Evolutionary conservation across 306 rosid genomes (phyloP), one percentile per base, ranked within the genome.

Genomic region (Glycine latifolia): DNA sequence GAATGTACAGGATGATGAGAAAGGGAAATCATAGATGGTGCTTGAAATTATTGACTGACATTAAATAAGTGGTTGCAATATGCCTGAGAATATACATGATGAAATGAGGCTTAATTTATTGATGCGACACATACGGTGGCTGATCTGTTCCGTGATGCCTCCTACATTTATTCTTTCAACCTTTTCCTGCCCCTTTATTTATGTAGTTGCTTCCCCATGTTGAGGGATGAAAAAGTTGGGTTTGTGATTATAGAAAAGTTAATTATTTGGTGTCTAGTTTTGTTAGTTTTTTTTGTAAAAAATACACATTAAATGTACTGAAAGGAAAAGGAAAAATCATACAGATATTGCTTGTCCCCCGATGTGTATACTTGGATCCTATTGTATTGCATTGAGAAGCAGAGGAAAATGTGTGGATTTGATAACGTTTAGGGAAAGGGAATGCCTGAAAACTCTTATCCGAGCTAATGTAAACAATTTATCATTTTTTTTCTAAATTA

Each of bases 1-100:
- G 84, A 10, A 76, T 83, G 81, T 67, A 10, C 86, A 91, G 92
- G 91, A 91, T 76, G 92, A 89, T 71, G 87, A 89, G 81, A 78
- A 82, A 75, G 83, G 68, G 47, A 85, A 87, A 55, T 55, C 73
- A 49, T 81, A 84, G 77, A 77, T 47, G 73, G 58, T 75, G 83
- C 56, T 75, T 63, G 82, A 60, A 67, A 67, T 17, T 76, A 68
- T 59, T 80, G 73, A 67, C 15, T 77, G 61, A 71, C 81, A 59
- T 87, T 43, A 31, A 50, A 48, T 46, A 68, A 79, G 80, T 79
- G 63, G 71, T 66, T 61, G 54, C 74, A 80, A 72, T 59, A 75
- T 79, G 89, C 65, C 46, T 58, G 63, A 62, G 74, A 82, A 79
- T 75, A 62, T 70, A 75, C 67, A 81, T 82, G 82, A 82, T 68